phyloP scores from a whole-genome alignment of 1,139 yeast genomes.

The Barnettozyma hawaiiensis region DNA sequence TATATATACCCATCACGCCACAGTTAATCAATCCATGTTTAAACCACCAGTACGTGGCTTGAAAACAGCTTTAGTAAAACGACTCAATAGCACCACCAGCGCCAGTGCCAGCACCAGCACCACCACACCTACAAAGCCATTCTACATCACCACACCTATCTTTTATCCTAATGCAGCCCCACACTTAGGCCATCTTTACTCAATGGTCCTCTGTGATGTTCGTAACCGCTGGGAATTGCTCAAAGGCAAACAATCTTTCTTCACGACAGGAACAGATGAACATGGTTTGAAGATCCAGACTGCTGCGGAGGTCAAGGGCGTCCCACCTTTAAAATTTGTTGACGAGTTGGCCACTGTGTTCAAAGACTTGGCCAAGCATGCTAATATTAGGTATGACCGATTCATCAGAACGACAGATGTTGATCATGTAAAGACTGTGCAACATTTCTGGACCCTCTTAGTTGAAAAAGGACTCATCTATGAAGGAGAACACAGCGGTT shows the following conservation, averaged over 20 bases:
- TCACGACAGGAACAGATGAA: constrained; percentile 95
- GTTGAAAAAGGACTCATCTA: constrained; percentile 61
- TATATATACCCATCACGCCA: too few relatives aligned
- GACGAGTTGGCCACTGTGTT: constrained; percentile 66
- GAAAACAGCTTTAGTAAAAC: background rate
- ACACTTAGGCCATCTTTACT: constrained; percentile 88
- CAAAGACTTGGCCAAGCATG: constrained; percentile 49
- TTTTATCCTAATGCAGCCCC: constrained; percentile 96
- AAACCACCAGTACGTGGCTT: background rate
- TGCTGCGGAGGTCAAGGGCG: constrained; percentile 50
- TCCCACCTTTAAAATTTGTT: constrained; percentile 61
- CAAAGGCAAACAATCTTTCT: constrained; percentile 41
- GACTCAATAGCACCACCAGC: background rate
- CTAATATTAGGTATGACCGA: constrained; percentile 59
- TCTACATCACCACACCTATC: constrained; percentile 79
- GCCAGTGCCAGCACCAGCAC: background rate
- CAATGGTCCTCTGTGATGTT: constrained; percentile 81
- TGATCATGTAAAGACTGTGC: constrained; percentile 67
- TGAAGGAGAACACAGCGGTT: constrained; percentile 80
- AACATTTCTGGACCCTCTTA: constrained; percentile 62
- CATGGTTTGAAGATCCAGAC: constrained; percentile 92
- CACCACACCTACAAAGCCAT: constrained; percentile 9
- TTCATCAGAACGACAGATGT: constrained; percentile 87
- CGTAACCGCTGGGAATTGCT: constrained; percentile 65
- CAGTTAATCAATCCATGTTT: background rate